These are phyloP conservation scores for Penicillium simplicissimum DNA, from an alignment of 495 filamentous ascomycete species.

Conservation along the genomic window DNA sequence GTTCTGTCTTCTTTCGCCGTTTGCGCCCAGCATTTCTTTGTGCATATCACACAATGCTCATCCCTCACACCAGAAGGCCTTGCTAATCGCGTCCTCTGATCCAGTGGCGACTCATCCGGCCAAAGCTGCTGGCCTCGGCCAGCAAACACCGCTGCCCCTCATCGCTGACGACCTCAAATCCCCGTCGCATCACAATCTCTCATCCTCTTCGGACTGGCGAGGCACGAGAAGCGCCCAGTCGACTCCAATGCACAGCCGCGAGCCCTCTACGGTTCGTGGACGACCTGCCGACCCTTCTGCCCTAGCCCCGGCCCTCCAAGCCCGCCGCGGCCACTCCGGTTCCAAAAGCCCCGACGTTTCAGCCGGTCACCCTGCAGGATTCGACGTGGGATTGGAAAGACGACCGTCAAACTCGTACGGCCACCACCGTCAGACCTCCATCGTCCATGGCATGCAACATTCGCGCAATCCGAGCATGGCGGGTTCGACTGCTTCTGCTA, in stretches of 20 bases:
- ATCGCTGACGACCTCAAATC: constrained; percentile 44
- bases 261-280: constrained; percentile 47
- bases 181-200: constrained; percentile 44
- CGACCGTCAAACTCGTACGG: constrained; percentile 72
- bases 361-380: constrained; percentile 42
- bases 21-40: constrained; percentile 9
- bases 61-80: background rate
- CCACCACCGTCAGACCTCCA: constrained; percentile 91
- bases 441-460: constrained; percentile 92
- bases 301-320: constrained; percentile 44
- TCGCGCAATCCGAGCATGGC: constrained; percentile 81
- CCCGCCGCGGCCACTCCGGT: constrained; percentile 54
- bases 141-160: constrained; percentile 47
- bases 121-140: constrained; percentile 44
- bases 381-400: constrained; percentile 65
- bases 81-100: background rate
- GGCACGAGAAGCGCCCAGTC: constrained; percentile 50
- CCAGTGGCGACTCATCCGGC: constrained; percentile 44
- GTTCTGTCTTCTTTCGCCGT: background rate
- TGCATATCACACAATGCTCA: background rate
- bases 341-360: constrained; percentile 55
- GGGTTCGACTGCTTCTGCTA: constrained; percentile 62
- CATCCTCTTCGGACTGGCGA: constrained; percentile 44
- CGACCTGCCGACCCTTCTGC: constrained; percentile 44
- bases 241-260: constrained; percentile 51